Percentiles rank a stretch among this genome's conserved stretches.
Conservation (phyloP, 306 rosid genomes). For the Lagenaria siceraria region DNA sequence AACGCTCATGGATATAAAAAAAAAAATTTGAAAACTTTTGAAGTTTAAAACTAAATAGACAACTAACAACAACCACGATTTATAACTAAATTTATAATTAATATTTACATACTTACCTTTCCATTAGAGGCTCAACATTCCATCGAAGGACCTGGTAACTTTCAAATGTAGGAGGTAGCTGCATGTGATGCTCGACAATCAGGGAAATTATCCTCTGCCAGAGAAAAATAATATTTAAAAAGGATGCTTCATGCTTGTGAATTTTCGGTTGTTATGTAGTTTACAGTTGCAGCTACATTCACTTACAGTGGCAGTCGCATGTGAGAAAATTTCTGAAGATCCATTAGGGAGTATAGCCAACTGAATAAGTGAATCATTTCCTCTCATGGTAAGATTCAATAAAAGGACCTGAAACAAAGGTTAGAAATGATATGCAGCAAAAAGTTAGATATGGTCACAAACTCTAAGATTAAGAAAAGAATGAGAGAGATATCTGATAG, state of each 20-base stretch:
- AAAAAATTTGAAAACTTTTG: too few species aligned
- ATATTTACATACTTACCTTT: conserved; percentile 29
- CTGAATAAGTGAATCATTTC: conserved; percentile 45
- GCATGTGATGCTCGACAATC: conserved; percentile 54
- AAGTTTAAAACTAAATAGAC: background rate
- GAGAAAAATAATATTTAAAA: conserved; percentile 10
- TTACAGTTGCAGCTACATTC: conserved; percentile 7
- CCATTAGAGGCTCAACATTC: conserved; percentile 37
- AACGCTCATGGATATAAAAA: too few species aligned
- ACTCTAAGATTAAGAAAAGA: background rate
- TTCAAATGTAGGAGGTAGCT: conserved; percentile 60
- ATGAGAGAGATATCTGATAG: background rate
- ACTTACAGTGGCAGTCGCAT: conserved; percentile 58
- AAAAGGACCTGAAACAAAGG: conserved; percentile 47
- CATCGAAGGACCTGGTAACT: conserved; percentile 55
- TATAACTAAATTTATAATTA: background rate
- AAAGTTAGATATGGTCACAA: background rate
- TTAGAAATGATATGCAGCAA: background rate
- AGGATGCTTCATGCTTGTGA: conserved; percentile 9
- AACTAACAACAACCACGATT: background rate
- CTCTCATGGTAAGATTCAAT: conserved; percentile 35
- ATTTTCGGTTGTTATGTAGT: background rate
- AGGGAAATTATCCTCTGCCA: conserved; percentile 53
- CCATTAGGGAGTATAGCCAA: conserved; percentile 56
- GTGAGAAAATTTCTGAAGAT: conserved; percentile 43